Base-by-base conservation (phyloP, 148 eudicot species). In the Polygonum aviculare region DNA sequence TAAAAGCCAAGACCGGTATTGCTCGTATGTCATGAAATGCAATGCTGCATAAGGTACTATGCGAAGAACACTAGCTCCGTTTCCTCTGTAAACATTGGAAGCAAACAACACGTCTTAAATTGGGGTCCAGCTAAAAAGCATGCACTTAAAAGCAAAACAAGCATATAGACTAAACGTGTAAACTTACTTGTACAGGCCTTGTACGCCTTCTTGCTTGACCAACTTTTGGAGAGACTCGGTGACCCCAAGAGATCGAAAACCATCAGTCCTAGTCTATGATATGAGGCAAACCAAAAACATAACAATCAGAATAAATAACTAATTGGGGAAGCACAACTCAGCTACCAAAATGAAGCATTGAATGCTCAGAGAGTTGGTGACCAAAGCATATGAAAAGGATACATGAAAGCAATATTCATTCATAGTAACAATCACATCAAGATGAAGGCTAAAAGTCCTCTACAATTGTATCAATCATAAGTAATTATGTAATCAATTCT, bases 11-110 rank as follows among this genome's bases (percentile, higher is more conserved):
- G 72, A 78, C 54, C 97, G 92, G 78, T 95, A 95, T 78, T 84
- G 91, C 89, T 95, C 98, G 78, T 95, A 95, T 9, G 98, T 82
- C 97, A 95, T 95, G 83, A 80, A 95, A 90, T 92, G 97, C 85
- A 95, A 84, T 39, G 98, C 97, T 11, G 97, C 97, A 81, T 95
- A 95, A 12, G 97, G 98, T 77, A 95, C 90, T 81, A 95, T 92
- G 72, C 98, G 86, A 47, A 92, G 84, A 52, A 95, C 91, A 52
- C 97, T 95, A 39, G 98, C 97, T 77, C 97, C 97, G 78, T 95
- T 95, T 82, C 98, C 98, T 81, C 97, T 95, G 73, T n/a, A 84
- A 50, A 71, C 52, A 48, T 72, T 7, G 14, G 41, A 41, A 72
- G 3, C 21, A 67, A 15, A 67, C 21, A 67, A 67, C 21, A 67